These are phyloP conservation scores for Chrysosporium keratinophilum DNA, from an alignment of 2,329 filamentous ascomycete genomes.

Conservation along the genomic window DNA sequence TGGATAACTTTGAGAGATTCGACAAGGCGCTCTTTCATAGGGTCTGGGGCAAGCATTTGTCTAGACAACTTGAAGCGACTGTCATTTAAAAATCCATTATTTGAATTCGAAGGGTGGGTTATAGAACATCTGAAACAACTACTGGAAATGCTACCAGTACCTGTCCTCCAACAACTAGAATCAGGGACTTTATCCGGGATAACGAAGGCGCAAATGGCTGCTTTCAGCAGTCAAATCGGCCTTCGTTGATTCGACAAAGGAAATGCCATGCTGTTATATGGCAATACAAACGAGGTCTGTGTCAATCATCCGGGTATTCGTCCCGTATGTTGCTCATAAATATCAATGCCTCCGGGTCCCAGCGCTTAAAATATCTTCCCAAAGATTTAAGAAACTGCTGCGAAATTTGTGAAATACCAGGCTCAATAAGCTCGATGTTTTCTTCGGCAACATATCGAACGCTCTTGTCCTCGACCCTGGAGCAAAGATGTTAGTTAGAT, in stretches of 20 bases:
- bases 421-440: slow-evolving; percentile 58
- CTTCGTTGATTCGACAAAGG: neutral
- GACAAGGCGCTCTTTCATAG: slow-evolving; percentile 16
- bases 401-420: slow-evolving; percentile 43
- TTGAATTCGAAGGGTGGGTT: slow-evolving; percentile 32
- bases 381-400: slow-evolving; percentile 52
- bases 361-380: slow-evolving; percentile 81
- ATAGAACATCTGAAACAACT: slow-evolving; percentile 36
- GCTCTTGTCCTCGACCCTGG: slow-evolving; percentile 55
- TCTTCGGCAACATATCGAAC: slow-evolving; percentile 70
- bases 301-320: slow-evolving; percentile 73
- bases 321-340: slow-evolving; percentile 80
- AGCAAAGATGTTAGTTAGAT: slow-evolving; percentile 18
- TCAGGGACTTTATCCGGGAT: slow-evolving; percentile 35
- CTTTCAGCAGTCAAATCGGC: slow-evolving; percentile 26
- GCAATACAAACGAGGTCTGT: neutral
- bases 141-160: slow-evolving; percentile 35
- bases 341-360: slow-evolving; percentile 52
- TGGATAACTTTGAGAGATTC: slow-evolving; percentile 8
- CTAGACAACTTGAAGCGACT: slow-evolving; percentile 24
- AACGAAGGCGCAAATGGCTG: slow-evolving; percentile 28
- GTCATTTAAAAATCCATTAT: slow-evolving; percentile 23
- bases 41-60: slow-evolving; percentile 10
- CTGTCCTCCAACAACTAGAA: slow-evolving; percentile 45
- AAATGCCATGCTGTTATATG: neutral